Evolutionary conservation across 768 basidiomycete species (phyloP).

Genomic region (Cystobasidium onofrii): DNA sequence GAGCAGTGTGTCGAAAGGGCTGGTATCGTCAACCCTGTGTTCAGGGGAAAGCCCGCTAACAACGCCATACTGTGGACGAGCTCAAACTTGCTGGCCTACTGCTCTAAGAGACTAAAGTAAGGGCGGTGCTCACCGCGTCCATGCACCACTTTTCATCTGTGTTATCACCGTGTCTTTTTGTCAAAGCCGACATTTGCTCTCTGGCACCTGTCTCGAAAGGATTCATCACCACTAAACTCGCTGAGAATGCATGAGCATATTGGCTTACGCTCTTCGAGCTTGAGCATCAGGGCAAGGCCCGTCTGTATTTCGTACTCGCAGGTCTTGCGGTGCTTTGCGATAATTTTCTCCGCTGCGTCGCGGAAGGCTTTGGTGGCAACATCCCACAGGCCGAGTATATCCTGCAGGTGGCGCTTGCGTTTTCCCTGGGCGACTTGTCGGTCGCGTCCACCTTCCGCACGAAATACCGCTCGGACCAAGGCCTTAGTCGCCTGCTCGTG

Average conservation of each 20-base stretch:
- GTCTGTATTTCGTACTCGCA: constrained; percentile 27
- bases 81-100: background rate
- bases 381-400: background rate
- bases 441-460: background rate
- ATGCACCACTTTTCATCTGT: too few species aligned
- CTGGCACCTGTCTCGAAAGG: too few species aligned
- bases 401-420: background rate
- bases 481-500: background rate
- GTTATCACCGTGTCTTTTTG: too few species aligned
- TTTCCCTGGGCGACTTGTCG: background rate
- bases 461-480: background rate
- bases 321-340: constrained; percentile 6
- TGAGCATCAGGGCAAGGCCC: background rate
- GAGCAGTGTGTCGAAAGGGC: constrained; percentile 28
- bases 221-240: too few species aligned
- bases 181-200: background rate
- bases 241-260: too few species aligned
- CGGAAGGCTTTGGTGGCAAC: background rate
- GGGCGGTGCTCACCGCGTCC: too few species aligned
- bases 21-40: constrained; percentile 11
- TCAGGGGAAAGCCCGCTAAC: constrained; percentile 32
- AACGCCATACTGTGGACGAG: constrained; percentile 14
- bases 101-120: too few species aligned
- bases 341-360: constrained; percentile 21
- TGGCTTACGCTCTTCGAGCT: background rate